A percentile compares a stretch with the other conserved stretches of the same genome.
Evolutionary conservation across 2,329 filamentous ascomycete species (phyloP).

Genomic region (Thielaviopsis populi): DNA sequence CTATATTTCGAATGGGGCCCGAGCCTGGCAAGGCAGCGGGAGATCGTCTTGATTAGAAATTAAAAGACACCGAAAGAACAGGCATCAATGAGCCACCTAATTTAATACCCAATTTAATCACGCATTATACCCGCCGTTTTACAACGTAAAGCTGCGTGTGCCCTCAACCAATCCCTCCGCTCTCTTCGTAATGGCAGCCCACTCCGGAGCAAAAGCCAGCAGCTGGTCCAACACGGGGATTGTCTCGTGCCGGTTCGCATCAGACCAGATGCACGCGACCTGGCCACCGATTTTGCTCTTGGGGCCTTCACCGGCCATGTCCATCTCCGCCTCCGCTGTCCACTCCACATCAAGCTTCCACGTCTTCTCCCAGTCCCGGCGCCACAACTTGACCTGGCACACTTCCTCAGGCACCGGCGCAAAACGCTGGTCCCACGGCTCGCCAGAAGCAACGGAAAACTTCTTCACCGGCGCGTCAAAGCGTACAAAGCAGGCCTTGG

Average conservation of each 20-base stretch:
- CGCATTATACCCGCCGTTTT: slow-evolving; percentile 16
- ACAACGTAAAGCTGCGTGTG: slow-evolving; percentile 51
- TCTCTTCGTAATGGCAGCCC: slow-evolving; percentile 64
- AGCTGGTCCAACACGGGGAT: slow-evolving; percentile 80
- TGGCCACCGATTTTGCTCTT: slow-evolving; percentile 38
- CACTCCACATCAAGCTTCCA: slow-evolving; percentile 66
- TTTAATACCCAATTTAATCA: neutral
- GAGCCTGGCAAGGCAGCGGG: neutral
- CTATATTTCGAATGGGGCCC: neutral
- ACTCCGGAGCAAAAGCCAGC: slow-evolving; percentile 58
- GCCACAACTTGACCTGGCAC: slow-evolving; percentile 62
- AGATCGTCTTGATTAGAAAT: neutral
- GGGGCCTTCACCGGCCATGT: neutral
- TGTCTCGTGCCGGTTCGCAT: slow-evolving; percentile 53
- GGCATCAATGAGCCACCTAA: slow-evolving; percentile 5
- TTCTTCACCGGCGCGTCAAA: slow-evolving; percentile 53
- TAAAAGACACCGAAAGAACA: slow-evolving; percentile 2
- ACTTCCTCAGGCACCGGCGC: slow-evolving; percentile 47
- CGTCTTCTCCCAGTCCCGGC: slow-evolving; percentile 57
- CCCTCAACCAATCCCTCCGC: slow-evolving; percentile 71
- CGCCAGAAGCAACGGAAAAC: slow-evolving; percentile 48
- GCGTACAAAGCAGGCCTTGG: slow-evolving; percentile 59
- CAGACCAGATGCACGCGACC: slow-evolving; percentile 74
- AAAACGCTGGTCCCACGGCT: slow-evolving; percentile 47
- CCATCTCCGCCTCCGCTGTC: slow-evolving; percentile 26